phyloP scores from a whole-genome alignment of 345 rosid species.

The Salix exigua region DNA sequence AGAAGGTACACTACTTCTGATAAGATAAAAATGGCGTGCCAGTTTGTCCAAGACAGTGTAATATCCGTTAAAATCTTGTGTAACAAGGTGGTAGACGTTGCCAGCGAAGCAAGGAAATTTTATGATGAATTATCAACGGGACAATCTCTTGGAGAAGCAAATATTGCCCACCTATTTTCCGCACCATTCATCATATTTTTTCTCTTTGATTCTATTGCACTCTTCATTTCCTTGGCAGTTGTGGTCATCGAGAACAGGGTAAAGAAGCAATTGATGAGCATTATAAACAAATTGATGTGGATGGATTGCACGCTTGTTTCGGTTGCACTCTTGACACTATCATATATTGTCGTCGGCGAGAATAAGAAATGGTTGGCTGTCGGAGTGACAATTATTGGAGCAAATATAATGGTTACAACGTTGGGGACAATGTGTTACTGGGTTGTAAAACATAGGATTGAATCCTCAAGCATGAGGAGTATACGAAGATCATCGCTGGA shows the following conservation, averaged over 20 bases:
- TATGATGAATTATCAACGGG: too few relatives aligned
- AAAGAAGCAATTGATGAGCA: slow-evolving; percentile 91
- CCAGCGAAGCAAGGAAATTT: too few relatives aligned
- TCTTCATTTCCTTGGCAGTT: slow-evolving; percentile 87
- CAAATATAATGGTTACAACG: slow-evolving; percentile 74
- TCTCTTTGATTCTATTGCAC: slow-evolving; percentile 78
- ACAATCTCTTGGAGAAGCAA: slow-evolving; percentile 68
- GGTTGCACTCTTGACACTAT: slow-evolving; percentile 68
- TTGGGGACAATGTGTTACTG: slow-evolving; percentile 87
- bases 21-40: too few relatives aligned
- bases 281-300: slow-evolving; percentile 95
- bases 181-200: slow-evolving; percentile 70
- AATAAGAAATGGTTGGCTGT: slow-evolving; percentile 74
- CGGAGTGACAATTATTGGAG: too few relatives aligned
- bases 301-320: slow-evolving; percentile 77
- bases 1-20: too few relatives aligned
- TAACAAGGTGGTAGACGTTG: too few relatives aligned
- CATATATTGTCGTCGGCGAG: slow-evolving; percentile 77
- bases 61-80: too few relatives aligned
- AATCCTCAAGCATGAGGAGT: slow-evolving; percentile 63
- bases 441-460: slow-evolving; percentile 82
- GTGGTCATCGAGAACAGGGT: slow-evolving; percentile 91
- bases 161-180: slow-evolving; percentile 70
- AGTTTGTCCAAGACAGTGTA: too few relatives aligned
- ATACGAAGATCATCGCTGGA: slow-evolving; percentile 51